These are phyloP conservation scores for Lepidium campestre DNA, from an alignment of 441 rosid genomes.

Conservation along the genomic window DNA sequence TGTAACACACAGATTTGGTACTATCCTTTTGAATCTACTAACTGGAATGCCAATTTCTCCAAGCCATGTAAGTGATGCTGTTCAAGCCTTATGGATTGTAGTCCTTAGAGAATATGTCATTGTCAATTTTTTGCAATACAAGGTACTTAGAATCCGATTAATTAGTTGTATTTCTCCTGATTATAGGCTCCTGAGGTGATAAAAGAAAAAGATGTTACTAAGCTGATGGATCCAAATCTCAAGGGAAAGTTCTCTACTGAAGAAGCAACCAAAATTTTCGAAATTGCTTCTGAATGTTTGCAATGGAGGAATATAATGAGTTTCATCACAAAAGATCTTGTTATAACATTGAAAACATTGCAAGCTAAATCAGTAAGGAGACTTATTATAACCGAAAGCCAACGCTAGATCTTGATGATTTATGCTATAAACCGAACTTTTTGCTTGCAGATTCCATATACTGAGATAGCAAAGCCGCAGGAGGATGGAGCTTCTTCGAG, in stretches of 20 bases:
- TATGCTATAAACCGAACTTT: background rate
- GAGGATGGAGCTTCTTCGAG: constrained; percentile 31
- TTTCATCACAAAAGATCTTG: constrained; percentile 56
- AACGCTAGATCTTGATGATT: background rate
- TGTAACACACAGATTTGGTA: constrained; percentile 53
- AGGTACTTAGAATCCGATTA: background rate
- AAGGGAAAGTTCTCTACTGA: constrained; percentile 66
- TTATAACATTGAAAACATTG: constrained; percentile 51
- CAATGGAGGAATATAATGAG: constrained; percentile 63
- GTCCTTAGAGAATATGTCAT: background rate
- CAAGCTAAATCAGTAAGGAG: constrained; percentile 55
- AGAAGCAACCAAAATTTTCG: constrained; percentile 60
- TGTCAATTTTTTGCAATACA: background rate
- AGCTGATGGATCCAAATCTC: constrained; percentile 73
- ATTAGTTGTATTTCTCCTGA: constrained; percentile 1
- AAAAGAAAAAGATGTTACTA: constrained; percentile 45
- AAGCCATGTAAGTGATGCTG: constrained; percentile 39
- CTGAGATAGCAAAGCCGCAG: constrained; percentile 34
- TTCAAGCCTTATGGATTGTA: background rate
- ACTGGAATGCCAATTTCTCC: constrained; percentile 52
- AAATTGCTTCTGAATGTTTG: constrained; percentile 70
- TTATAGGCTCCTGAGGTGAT: constrained; percentile 75
- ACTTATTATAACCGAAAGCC: background rate
- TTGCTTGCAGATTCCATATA: constrained; percentile 49
- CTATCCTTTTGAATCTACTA: constrained; percentile 45